Evolutionary conservation across 306 rosid species (phyloP).

Genomic region (Chamaecrista fasciculata): DNA sequence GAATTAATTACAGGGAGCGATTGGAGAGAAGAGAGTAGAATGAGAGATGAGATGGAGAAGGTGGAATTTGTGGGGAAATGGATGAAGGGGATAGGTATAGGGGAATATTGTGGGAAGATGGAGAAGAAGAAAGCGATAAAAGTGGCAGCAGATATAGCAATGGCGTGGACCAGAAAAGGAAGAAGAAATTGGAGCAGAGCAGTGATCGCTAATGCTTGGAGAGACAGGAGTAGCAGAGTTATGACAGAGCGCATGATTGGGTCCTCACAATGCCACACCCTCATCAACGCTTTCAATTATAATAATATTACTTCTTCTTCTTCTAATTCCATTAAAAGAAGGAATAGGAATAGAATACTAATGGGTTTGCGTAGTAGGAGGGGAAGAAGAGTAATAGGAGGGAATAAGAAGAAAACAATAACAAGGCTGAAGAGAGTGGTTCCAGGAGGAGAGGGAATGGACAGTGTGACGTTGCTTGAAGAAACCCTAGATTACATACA

Average conservation of each 20-base stretch:
- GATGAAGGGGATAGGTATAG: conserved; percentile 57
- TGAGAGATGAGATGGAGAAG: conserved; percentile 32
- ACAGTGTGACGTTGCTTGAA: conserved; percentile 52
- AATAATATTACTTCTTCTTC: not conserved
- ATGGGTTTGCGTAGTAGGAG: too few species aligned
- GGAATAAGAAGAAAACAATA: conserved; percentile 49
- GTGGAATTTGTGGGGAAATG: conserved; percentile 65
- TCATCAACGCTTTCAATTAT: conserved; percentile 11
- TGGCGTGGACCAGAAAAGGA: conserved; percentile 63
- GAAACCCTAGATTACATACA: conserved; percentile 87
- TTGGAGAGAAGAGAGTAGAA: too few species aligned
- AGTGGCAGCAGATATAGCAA: conserved; percentile 71
- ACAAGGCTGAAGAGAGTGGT: conserved; percentile 50
- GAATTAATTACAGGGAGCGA: too few species aligned
- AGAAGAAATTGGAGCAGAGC: conserved; percentile 63
- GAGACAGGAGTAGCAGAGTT: conserved; percentile 9
- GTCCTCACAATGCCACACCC: not conserved
- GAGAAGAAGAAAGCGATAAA: conserved; percentile 77
- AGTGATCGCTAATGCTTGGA: conserved; percentile 45
- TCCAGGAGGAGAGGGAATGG: conserved; percentile 79
- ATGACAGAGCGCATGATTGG: conserved; percentile 27
- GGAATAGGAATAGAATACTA: too few species aligned
- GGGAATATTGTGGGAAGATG: conserved; percentile 49
- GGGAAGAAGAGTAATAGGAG: conserved; percentile 21
- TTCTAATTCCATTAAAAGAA: too few species aligned